phyloP scores from a whole-genome alignment of 208 protist species.

The Porcisia hertigi region DNA sequence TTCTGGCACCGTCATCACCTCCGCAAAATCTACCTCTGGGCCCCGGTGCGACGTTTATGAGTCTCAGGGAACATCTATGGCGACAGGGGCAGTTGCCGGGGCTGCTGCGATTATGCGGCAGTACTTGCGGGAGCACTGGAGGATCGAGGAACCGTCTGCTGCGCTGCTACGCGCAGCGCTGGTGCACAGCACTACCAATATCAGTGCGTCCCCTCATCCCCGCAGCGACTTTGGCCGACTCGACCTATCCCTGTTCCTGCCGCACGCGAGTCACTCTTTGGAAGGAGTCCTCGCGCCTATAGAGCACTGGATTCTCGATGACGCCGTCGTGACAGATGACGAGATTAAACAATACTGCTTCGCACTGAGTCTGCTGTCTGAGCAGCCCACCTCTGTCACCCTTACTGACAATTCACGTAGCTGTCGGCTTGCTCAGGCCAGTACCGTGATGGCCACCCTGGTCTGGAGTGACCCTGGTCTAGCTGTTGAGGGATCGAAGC shows the following conservation, averaged over 20 bases:
- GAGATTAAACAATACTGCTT: constrained; percentile 32
- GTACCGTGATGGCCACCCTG: constrained; percentile 60
- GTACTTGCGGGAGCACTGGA: constrained; percentile 61
- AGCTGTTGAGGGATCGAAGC: constrained; percentile 53
- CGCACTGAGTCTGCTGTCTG: not conserved
- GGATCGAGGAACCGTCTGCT: constrained; percentile 42
- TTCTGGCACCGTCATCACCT: constrained; percentile 9
- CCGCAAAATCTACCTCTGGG: not conserved
- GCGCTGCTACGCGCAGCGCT: constrained; percentile 62
- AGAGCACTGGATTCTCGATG: constrained; percentile 25
- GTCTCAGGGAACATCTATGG: constrained; percentile 91
- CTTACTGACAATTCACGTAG: not conserved
- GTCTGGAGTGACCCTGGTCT: constrained; percentile 81
- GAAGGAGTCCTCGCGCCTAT: constrained; percentile 8
- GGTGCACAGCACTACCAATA: constrained; percentile 47
- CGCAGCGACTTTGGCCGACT: constrained; percentile 61
- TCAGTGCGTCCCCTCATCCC: not conserved
- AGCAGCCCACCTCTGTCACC: not conserved
- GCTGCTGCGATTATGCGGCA: constrained; percentile 84
- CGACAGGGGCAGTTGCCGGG: constrained; percentile 77
- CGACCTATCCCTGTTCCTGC: constrained; percentile 67
- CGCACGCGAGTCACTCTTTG: constrained; percentile 14
- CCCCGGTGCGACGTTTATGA: constrained; percentile 35
- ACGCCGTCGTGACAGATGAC: constrained; percentile 18
- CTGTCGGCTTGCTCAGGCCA: constrained; percentile 12